phyloP scores from a whole-genome alignment of 2,329 filamentous ascomycete genomes.

The Ophiobolus disseminans region DNA sequence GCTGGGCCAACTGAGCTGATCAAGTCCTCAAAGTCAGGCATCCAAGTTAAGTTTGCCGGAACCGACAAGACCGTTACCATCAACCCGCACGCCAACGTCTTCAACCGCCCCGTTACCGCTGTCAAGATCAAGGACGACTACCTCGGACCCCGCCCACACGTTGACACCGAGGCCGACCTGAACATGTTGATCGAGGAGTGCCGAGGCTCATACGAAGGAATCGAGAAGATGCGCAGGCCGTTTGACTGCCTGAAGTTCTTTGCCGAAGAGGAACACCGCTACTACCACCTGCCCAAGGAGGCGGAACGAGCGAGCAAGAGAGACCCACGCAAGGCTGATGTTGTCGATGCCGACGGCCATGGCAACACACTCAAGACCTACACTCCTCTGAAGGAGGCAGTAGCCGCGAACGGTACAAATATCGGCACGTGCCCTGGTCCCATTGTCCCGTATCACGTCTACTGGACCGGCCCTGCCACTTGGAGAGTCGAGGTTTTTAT shows the following conservation, averaged over 20 bases:
- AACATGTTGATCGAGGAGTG: slow-evolving; percentile 61
- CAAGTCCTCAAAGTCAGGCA: slow-evolving; percentile 50
- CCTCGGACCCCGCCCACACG: slow-evolving; percentile 58
- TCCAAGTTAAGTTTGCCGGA: slow-evolving; percentile 53
- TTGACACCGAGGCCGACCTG: slow-evolving; percentile 62
- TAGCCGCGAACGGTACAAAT: slow-evolving; percentile 47
- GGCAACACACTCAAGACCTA: slow-evolving; percentile 50
- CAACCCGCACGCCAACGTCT: slow-evolving; percentile 61
- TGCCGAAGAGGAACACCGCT: slow-evolving; percentile 57
- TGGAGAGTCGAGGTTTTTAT: slow-evolving; percentile 65
- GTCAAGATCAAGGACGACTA: slow-evolving; percentile 61
- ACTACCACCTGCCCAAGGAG: slow-evolving; percentile 56
- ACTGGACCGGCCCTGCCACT: slow-evolving; percentile 64
- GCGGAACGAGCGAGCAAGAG: slow-evolving; percentile 51
- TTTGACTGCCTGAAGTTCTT: slow-evolving; percentile 61
- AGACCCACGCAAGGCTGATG: slow-evolving; percentile 53
- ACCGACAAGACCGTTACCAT: slow-evolving; percentile 54
- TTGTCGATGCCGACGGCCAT: slow-evolving; percentile 52
- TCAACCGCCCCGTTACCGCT: slow-evolving; percentile 60
- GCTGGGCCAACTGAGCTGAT: slow-evolving; percentile 50
- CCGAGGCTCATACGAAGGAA: slow-evolving; percentile 58
- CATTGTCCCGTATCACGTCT: slow-evolving; percentile 63
- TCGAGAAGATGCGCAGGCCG: slow-evolving; percentile 64
- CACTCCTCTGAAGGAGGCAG: slow-evolving; percentile 45
- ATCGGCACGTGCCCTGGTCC: slow-evolving; percentile 62